Conservation (phyloP, 129 eudicot genomes). For the Helichrysum umbraculigerum region DNA sequence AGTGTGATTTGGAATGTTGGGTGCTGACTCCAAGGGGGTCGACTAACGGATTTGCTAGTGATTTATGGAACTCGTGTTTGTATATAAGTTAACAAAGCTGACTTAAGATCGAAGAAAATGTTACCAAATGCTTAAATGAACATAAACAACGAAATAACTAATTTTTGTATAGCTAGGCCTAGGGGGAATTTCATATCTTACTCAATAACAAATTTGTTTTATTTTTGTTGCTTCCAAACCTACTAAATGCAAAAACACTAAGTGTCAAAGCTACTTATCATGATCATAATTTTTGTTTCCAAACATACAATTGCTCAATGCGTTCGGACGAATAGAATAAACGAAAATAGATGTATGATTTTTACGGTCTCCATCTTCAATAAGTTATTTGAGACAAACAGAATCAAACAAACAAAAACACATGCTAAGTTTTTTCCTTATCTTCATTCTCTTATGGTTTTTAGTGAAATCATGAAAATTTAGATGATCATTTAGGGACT, state of each 20-base stretch:
- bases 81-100: too few relatives aligned
- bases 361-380: constrained; percentile 24
- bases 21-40: too few relatives aligned
- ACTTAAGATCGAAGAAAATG: too few relatives aligned
- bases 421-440: constrained; percentile 14
- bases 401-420: constrained; percentile 43
- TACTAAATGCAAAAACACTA: too few relatives aligned
- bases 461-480: constrained; percentile 17
- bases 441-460: constrained; percentile 5
- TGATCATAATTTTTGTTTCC: background rate
- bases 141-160: too few relatives aligned
- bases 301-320: constrained; percentile 15
- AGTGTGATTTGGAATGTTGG: background rate
- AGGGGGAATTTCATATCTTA: too few relatives aligned
- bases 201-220: too few relatives aligned
- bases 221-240: too few relatives aligned
- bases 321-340: background rate
- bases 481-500: constrained; percentile 32
- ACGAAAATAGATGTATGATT: background rate
- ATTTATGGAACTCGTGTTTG: too few relatives aligned
- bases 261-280: background rate
- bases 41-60: too few relatives aligned
- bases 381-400: constrained; percentile 27
- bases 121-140: too few relatives aligned
- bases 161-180: too few relatives aligned